These are phyloP conservation scores for Parastagonospora nodorum DNA, from an alignment of 2,329 filamentous ascomycete species.

Conservation along the genomic window DNA sequence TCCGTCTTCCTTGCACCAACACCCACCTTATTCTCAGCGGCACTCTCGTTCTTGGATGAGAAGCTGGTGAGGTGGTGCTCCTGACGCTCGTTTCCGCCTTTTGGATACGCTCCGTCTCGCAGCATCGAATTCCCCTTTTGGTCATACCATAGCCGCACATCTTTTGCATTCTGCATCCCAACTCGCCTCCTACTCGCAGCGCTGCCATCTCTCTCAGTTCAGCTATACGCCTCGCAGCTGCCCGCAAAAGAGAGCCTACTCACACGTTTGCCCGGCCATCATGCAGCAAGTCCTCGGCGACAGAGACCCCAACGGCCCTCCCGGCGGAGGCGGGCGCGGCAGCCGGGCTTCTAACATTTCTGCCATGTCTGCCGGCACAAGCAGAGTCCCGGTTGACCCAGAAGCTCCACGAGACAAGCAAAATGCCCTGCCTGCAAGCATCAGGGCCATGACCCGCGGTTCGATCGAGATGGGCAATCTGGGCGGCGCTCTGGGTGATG, in stretches of 20 bases:
- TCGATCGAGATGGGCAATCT: slow-evolving; percentile 56
- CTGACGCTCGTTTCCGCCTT: slow-evolving; percentile 19
- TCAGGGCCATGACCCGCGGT: slow-evolving; percentile 57
- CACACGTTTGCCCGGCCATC: slow-evolving; percentile 26
- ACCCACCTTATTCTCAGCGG: slow-evolving; percentile 18
- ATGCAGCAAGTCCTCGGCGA: slow-evolving; percentile 48
- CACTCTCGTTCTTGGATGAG: slow-evolving; percentile 19
- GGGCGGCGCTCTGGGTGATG: slow-evolving; percentile 45
- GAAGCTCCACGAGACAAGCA: slow-evolving; percentile 16
- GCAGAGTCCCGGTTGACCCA: slow-evolving; percentile 31
- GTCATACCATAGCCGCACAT: slow-evolving; percentile 23
- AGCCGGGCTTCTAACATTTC: slow-evolving; percentile 55
- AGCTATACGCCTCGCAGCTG: background rate
- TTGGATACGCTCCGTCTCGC: slow-evolving; percentile 25
- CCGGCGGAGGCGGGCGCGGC: slow-evolving; percentile 54
- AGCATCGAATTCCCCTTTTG: slow-evolving; percentile 23
- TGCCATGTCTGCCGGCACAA: slow-evolving; percentile 39
- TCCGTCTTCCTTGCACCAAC: slow-evolving; percentile 10
- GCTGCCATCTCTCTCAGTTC: slow-evolving; percentile 1
- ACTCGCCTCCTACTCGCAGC: slow-evolving; percentile 5
- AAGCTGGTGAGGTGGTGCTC: slow-evolving; percentile 16
- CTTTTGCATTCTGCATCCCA: slow-evolving; percentile 6
- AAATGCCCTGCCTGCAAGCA: slow-evolving; percentile 44
- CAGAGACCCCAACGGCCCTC: slow-evolving; percentile 46
- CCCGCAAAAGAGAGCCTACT: background rate